Percentiles rank a stretch among this genome's conserved stretches.
Conservation (phyloP, 78 protist genomes). For the Dictyostelium firmibasis region DNA sequence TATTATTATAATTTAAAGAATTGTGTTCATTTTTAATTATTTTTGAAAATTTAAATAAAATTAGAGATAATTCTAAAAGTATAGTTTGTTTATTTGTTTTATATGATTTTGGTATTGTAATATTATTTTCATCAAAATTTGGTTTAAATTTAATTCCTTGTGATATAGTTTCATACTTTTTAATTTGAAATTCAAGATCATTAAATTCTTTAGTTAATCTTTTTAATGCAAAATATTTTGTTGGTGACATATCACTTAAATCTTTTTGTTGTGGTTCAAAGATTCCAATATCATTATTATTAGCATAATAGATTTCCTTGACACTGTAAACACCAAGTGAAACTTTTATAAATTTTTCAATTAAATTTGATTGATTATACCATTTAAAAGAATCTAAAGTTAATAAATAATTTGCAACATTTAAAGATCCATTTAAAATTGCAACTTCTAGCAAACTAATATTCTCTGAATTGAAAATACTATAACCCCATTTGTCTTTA, state of each 20-base stretch:
- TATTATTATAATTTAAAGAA: too few species aligned
- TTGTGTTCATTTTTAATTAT: neutral
- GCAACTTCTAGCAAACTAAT: neutral
- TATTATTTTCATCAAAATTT: neutral
- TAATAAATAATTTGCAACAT: neutral
- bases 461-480: neutral
- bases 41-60: neutral
- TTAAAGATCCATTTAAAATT: neutral
- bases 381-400: neutral
- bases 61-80: neutral
- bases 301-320: neutral
- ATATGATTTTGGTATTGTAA: neutral
- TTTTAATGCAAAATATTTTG: neutral
- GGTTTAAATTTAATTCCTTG: neutral
- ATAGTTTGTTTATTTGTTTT: neutral
- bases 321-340: neutral
- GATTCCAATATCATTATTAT: too few species aligned
- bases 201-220: neutral
- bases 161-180: neutral
- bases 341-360: neutral
- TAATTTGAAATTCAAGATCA: neutral
- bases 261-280: neutral
- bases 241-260: neutral
- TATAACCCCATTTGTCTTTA: neutral
- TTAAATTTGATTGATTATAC: neutral